A percentile compares a stretch with the other conserved stretches of the same genome.
phyloP scores from a whole-genome alignment of 2,329 filamentous ascomycete genomes.

The Aureobasidium sp. region DNA sequence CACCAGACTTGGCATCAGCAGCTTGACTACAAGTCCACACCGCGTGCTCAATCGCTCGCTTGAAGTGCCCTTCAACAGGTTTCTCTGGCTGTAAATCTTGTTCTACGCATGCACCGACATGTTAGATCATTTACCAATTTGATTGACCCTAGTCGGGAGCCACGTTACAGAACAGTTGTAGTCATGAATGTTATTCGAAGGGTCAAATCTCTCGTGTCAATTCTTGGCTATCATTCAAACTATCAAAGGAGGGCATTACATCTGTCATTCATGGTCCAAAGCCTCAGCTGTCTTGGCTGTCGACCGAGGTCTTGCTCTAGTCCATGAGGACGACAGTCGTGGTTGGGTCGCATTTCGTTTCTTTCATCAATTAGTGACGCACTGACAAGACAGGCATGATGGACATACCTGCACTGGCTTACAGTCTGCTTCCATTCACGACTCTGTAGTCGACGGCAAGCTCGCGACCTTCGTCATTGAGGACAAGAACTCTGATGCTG shows the following conservation, averaged over 20 bases:
- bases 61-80: background rate
- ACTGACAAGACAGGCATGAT: background rate
- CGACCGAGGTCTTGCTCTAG: background rate
- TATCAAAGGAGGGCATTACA: constrained; percentile 8
- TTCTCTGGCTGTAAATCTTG: background rate
- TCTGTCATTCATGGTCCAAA: background rate
- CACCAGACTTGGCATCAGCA: background rate
- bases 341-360: background rate
- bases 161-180: background rate
- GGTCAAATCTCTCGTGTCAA: background rate
- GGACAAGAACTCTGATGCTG: constrained; percentile 88
- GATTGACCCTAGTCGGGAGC: too few species aligned
- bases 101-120: background rate
- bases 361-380: background rate
- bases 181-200: background rate
- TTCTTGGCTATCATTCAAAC: background rate
- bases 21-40: background rate
- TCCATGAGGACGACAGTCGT: background rate
- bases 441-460: constrained; percentile 99
- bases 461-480: constrained; percentile 87
- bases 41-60: background rate
- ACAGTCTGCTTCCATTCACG: constrained; percentile 69
- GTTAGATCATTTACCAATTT: too few species aligned
- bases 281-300: background rate
- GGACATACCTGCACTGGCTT: constrained; percentile 24